These are phyloP conservation scores for Carex myosuroides DNA, from an alignment of 176 grass and related monocot genomes.

Conservation along the genomic window DNA sequence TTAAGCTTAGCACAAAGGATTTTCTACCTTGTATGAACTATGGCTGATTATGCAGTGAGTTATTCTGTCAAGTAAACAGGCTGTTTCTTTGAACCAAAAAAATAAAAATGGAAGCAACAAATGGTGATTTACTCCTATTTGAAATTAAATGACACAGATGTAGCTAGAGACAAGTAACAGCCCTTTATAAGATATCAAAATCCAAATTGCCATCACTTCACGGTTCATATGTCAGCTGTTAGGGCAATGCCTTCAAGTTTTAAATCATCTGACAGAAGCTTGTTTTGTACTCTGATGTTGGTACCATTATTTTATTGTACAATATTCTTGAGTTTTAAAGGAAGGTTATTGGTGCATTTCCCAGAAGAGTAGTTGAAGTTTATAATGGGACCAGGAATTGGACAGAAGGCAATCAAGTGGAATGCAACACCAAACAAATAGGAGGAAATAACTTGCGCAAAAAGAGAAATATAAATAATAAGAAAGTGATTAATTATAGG, in stretches of 20 bases:
- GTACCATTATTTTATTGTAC: not conserved
- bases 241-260: slow-evolving; percentile 5
- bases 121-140: not conserved
- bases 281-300: not conserved
- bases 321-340: not conserved
- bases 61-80: not conserved
- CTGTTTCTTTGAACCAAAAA: not conserved
- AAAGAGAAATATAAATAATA: slow-evolving; percentile 5
- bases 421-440: slow-evolving; percentile 10
- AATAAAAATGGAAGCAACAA: not conserved
- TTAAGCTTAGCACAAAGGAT: not conserved
- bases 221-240: not conserved
- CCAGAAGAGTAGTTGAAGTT: not conserved
- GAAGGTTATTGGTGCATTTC: not conserved
- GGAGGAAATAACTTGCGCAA: not conserved
- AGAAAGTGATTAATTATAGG: not conserved
- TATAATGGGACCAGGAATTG: not conserved
- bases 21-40: not conserved
- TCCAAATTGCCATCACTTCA: not conserved
- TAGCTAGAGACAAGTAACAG: not conserved
- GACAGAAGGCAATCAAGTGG: not conserved
- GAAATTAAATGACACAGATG: not conserved
- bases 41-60: not conserved
- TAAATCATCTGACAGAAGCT: not conserved
- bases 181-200: not conserved